Base-by-base conservation (phyloP, 768 basidiomycete species). In the Kwoniella sp. region DNA sequence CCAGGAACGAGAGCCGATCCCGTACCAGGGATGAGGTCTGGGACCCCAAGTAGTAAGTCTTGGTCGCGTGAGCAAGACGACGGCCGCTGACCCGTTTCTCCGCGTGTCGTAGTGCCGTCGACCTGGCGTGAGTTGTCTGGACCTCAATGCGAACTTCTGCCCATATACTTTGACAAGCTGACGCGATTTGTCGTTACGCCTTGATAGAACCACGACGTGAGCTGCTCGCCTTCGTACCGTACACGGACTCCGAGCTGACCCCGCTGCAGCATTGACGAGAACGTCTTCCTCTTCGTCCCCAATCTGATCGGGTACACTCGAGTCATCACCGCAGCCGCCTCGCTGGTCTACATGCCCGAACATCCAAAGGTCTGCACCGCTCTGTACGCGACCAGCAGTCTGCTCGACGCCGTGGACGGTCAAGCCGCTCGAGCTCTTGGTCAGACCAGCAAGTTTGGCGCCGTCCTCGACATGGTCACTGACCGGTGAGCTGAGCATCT, bases 391-490 rank as follows among this genome's bases (percentile, higher is more conserved):
- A 75, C 96, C 50, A 96, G 91, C 10, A 91, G 89, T 72, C 79
- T 99, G 36, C 79, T 99, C 62, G 95, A 99, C 69, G 95, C 90
- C 14, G 86, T 92, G 25, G 95, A 98, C 60, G 95, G 95, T 2
- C 84, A 86, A 68, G 92, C 87, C 8, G 95, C 95, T 11, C 80
- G 95, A 39, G 83, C 84, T 0, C 77, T 95, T 34, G 84, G 83
- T 10, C 92, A 99, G 76, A 86, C 89, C 5, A 90, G 88, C 48
- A 92, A 93, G 77, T 96, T 98, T 75, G 95, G 95, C 20, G 91
- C 90, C 3, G 93, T 98, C 37, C 77, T 99, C 65, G 95, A 99
- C 75, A 99, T 99, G 95, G 93, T 99, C 34, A 98, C 95, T 5
- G 95, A 99, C 75, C 79, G 93, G 91, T 93, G 59, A 59, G 84